phyloP scores from a whole-genome alignment of 1,284 basidiomycete genomes.

The Bjerkandera adusta region DNA sequence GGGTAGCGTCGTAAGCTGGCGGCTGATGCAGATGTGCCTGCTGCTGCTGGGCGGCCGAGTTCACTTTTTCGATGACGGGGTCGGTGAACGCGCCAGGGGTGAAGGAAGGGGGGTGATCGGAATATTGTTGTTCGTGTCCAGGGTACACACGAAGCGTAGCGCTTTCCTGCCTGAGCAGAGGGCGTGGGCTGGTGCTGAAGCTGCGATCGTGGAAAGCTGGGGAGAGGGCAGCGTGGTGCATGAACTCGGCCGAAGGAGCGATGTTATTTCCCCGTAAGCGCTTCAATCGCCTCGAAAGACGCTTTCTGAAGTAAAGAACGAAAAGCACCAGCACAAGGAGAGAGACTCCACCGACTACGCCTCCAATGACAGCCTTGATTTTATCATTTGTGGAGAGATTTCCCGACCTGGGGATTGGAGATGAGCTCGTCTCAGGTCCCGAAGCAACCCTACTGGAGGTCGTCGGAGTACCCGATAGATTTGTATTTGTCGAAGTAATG shows the following conservation, averaged over 20 bases:
- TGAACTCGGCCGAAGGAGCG: slow-evolving; percentile 51
- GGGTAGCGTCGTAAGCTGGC: no score
- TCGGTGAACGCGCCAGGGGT: slow-evolving; percentile 23
- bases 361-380: slow-evolving; percentile 31
- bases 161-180: background rate
- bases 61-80: slow-evolving; percentile 28
- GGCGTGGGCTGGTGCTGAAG: background rate
- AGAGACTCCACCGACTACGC: slow-evolving; percentile 4
- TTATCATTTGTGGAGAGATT: slow-evolving; percentile 33
- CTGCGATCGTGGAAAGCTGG: background rate
- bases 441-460: no score
- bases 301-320: background rate
- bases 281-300: slow-evolving; percentile 15
- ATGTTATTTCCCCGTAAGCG: slow-evolving; percentile 31
- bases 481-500: no score
- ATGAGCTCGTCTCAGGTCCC: no score
- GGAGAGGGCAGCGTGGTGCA: slow-evolving; percentile 10
- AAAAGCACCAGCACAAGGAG: slow-evolving; percentile 1
- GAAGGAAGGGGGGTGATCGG: slow-evolving; percentile 25
- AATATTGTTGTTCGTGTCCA: slow-evolving; percentile 1
- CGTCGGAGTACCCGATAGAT: no score
- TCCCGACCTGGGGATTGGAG: no score
- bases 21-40: no score
- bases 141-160: background rate
- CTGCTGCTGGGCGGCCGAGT: slow-evolving; percentile 19